A percentile compares a stretch with the other conserved stretches of the same genome.
phyloP scores from a whole-genome alignment of 805 yeast species.

The Hanseniaspora taiwanica region DNA sequence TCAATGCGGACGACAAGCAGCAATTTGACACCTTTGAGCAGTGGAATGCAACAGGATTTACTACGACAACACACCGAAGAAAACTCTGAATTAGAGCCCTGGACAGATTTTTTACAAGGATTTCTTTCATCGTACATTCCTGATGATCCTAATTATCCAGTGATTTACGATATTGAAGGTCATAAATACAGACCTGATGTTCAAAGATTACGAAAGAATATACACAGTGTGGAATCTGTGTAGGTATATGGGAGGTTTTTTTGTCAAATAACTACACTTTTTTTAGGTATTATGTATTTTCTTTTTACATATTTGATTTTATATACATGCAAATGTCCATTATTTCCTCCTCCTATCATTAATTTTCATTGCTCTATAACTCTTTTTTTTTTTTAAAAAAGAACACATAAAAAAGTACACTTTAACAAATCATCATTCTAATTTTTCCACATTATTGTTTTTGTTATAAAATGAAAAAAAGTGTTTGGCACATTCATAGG shows the following conservation, averaged over 20 bases:
- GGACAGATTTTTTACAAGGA: conserved; percentile 15
- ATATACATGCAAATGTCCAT: no score
- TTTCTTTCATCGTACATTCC: conserved; percentile 13
- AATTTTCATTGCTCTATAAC: no score
- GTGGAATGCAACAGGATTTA: no score
- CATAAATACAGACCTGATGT: conserved; percentile 17
- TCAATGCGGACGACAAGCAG: not conserved
- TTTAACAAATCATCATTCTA: no score
- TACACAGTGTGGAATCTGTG: not conserved
- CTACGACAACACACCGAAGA: no score
- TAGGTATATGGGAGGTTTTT: not conserved
- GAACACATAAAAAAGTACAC: no score
- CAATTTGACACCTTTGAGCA: no score
- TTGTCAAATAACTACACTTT: no score
- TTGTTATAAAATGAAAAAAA: conserved; percentile 12
- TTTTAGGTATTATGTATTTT: no score
- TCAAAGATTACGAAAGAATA: conserved; percentile 10
- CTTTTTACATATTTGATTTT: no score
- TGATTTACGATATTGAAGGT: conserved; percentile 18
- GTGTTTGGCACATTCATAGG: conserved; percentile 88
- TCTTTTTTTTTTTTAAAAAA: not conserved
- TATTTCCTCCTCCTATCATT: no score
- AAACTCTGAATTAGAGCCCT: conserved; percentile 10
- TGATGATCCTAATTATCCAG: conserved; percentile 23
- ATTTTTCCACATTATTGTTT: not conserved